These are phyloP conservation scores for Schwanniomyces occidentalis DNA, from an alignment of 805 yeast genomes.

Conservation along the genomic window DNA sequence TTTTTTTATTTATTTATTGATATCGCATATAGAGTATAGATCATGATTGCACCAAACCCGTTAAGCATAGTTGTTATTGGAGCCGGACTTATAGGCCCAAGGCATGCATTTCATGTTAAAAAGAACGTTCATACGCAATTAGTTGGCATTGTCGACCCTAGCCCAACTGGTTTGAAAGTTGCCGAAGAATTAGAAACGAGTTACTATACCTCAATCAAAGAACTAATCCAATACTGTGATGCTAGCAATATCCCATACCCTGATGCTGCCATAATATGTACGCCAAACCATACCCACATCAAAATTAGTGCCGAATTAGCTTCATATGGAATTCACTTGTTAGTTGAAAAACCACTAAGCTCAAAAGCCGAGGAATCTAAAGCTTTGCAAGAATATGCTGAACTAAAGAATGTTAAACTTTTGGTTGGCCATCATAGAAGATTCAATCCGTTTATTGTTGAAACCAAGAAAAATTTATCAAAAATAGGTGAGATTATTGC, in stretches of 20 bases:
- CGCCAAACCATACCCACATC: conserved; percentile 42
- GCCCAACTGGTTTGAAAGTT: conserved; percentile 24
- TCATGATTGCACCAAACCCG: neutral
- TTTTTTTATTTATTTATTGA: neutral
- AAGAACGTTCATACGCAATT: conserved; percentile 24
- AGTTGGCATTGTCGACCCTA: conserved; percentile 35
- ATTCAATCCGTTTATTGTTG: conserved; percentile 39
- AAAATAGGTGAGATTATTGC: conserved; percentile 35
- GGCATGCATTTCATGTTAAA: conserved; percentile 37
- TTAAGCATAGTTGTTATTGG: conserved; percentile 29
- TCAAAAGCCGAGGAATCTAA: conserved; percentile 30
- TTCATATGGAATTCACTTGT: conserved; percentile 30
- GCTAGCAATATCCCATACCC: conserved; percentile 20
- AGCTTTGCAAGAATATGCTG: conserved; percentile 25
- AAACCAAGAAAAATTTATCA: conserved; percentile 27
- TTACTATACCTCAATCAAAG: conserved; percentile 22
- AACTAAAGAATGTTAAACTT: conserved; percentile 23
- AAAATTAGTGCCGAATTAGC: conserved; percentile 32
- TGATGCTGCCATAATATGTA: conserved; percentile 40
- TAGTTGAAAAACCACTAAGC: conserved; percentile 40
- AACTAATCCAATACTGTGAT: conserved; percentile 23
- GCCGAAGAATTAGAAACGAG: conserved; percentile 23
- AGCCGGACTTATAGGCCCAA: conserved; percentile 42
- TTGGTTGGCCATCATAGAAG: conserved; percentile 43
- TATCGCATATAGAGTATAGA: neutral